Conservation (phyloP, 176 grass and related monocot genomes). For the Oryza glaberrima region DNA sequence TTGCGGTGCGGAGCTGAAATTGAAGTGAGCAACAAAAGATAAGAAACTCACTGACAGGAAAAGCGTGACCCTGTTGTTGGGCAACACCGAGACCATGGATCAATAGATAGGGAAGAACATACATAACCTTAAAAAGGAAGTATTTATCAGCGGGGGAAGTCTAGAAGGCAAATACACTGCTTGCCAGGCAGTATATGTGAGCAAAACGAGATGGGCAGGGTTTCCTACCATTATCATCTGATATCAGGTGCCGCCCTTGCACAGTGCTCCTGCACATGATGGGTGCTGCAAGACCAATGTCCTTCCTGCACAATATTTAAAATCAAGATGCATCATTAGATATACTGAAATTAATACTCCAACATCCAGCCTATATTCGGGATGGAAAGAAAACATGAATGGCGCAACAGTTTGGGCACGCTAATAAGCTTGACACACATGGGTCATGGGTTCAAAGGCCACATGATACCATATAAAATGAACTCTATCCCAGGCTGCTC, state of each 20-base stretch:
- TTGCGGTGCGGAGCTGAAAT: not conserved
- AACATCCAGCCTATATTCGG: not conserved
- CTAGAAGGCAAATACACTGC: not conserved
- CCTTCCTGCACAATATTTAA: slow-evolving; percentile 59
- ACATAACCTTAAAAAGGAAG: slow-evolving; percentile 77
- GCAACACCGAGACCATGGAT: slow-evolving; percentile 79
- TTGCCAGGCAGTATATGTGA: not conserved
- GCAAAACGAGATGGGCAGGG: not conserved
- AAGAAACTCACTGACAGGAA: slow-evolving; percentile 92
- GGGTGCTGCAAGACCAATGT: slow-evolving; percentile 55
- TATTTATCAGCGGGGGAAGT: not conserved
- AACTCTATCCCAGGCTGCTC: not conserved
- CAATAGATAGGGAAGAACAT: slow-evolving; percentile 72
- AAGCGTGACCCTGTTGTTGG: slow-evolving; percentile 59
- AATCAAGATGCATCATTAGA: not conserved
- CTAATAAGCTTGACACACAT: not conserved
- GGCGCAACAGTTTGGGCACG: not conserved
- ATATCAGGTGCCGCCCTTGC: slow-evolving; percentile 80
- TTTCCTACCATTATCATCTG: slow-evolving; percentile 82
- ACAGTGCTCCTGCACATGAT: slow-evolving; percentile 79
- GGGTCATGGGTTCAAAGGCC: not conserved
- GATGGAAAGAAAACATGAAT: not conserved
- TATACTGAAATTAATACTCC: not conserved
- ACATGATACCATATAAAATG: not conserved
- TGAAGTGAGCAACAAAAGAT: slow-evolving; percentile 21